Evolutionary conservation across 1,284 basidiomycete species (phyloP).

Genomic region (Trametes sp.): DNA sequence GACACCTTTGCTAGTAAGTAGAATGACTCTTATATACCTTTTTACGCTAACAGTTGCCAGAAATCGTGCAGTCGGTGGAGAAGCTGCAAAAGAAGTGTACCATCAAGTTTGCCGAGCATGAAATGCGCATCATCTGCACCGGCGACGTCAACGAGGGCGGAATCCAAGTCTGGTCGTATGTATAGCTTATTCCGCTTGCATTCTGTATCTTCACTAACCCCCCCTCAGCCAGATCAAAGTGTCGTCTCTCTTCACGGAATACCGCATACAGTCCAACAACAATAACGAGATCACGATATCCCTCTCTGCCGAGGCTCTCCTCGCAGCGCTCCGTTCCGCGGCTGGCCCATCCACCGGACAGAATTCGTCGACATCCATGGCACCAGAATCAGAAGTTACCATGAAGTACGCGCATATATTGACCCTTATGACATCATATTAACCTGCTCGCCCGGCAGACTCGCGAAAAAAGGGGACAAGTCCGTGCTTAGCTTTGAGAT

Average conservation of each 20-base stretch:
- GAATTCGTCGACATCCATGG: constrained; percentile 22
- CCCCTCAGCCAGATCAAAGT: constrained; percentile 64
- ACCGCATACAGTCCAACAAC: constrained; percentile 88
- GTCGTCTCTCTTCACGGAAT: constrained; percentile 80
- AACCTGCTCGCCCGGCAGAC: constrained; percentile 32
- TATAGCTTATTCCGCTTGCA: constrained; percentile 34
- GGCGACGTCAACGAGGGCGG: constrained; percentile 83
- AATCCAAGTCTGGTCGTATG: constrained; percentile 93
- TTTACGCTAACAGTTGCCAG: constrained; percentile 45
- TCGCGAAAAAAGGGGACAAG: constrained; percentile 83
- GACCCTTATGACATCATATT: not conserved
- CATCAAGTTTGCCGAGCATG: constrained; percentile 78
- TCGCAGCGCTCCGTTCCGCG: constrained; percentile 77
- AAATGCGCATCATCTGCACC: constrained; percentile 86
- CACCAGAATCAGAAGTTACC: constrained; percentile 61
- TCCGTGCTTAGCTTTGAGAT: constrained; percentile 82
- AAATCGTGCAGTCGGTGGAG: constrained; percentile 79
- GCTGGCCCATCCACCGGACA: constrained; percentile 33
- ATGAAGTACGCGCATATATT: constrained; percentile 56
- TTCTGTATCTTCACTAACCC: not conserved
- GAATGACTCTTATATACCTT: not conserved
- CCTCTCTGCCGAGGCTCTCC: constrained; percentile 76
- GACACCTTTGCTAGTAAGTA: constrained; percentile 26
- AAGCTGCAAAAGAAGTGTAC: constrained; percentile 86
- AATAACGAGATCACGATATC: constrained; percentile 84